phyloP scores from a whole-genome alignment of 768 basidiomycete species.

The Kwoniella sp. region DNA sequence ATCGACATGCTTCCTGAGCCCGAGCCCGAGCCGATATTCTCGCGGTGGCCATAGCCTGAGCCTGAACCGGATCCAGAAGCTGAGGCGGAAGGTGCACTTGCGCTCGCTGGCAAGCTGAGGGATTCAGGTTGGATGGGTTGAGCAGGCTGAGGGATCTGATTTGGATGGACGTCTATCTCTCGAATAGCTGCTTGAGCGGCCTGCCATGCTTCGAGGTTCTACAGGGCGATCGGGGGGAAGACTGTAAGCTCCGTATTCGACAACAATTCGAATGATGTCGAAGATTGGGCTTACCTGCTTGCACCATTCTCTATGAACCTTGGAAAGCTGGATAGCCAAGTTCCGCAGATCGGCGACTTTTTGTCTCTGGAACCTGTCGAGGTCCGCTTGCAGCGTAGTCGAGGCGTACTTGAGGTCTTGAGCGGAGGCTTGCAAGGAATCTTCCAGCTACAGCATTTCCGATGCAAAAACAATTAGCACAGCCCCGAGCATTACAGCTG shows the following conservation, averaged over 20 bases:
- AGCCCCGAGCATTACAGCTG: background rate
- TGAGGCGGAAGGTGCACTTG: background rate
- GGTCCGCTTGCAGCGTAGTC: slow-evolving; percentile 92
- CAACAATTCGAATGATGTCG: background rate
- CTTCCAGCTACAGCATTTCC: slow-evolving; percentile 74
- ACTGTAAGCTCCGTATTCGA: background rate
- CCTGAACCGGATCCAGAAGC: background rate
- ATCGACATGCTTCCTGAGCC: background rate
- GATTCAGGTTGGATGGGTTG: slow-evolving; percentile 26
- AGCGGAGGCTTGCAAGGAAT: slow-evolving; percentile 85
- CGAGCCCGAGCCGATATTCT: background rate
- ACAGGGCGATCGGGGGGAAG: background rate
- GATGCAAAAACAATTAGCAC: background rate
- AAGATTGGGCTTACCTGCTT: slow-evolving; percentile 68
- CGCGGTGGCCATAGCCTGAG: background rate
- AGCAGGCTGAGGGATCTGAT: slow-evolving; percentile 58
- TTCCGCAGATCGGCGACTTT: slow-evolving; percentile 95
- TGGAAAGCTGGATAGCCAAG: slow-evolving; percentile 88
- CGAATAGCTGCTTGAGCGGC: slow-evolving; percentile 89
- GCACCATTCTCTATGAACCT: slow-evolving; percentile 93
- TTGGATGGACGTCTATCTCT: slow-evolving; percentile 88
- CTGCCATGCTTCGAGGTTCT: slow-evolving; percentile 98
- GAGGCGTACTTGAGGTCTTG: slow-evolving; percentile 96
- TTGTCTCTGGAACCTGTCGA: slow-evolving; percentile 97
- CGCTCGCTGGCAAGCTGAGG: slow-evolving; percentile 1